Base-by-base conservation (phyloP, 129 eudicot genomes). In the Calendula officinalis region DNA sequence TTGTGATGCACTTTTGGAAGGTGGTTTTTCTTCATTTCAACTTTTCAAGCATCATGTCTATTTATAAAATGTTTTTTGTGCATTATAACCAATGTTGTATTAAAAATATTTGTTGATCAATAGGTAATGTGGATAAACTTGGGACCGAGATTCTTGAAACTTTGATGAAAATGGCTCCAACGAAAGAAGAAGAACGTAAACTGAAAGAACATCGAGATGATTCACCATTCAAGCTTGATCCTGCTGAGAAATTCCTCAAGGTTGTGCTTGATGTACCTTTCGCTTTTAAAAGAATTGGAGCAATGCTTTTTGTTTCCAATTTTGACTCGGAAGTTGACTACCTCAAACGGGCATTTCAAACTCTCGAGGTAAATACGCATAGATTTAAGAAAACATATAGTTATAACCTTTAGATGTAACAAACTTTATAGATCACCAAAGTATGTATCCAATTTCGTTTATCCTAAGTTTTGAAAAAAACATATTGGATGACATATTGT, bases 141-240 rank as follows among this genome's bases (percentile, higher is more conserved):
- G 89, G 95, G n/a, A 77, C 90, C 4, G 99, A 94, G 66, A 88
- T 88, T 69, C 97, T 94, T 60, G 99, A 94, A 74, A 86, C 88
- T 74, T 78, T 94, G 50, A 56, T 82, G 66, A 94, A 89, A 67
- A 89, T 89, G 99, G 94, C 95, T 53, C 99, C 95, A 27, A 79
- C 95, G 0, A 86, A 94, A 60, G 99, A 94, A 54, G 99, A 94
- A 70, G 99, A 94, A 48, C 81, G 84, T 13, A 94, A 81, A 68
- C 80, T 94, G 8, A 89, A 73, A 62, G 99, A 86, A 41, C 70
- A 88, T 74, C 77, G 74, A 61, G 97, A 86, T 43, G 90, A 79
- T 63, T 88, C 90, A 22, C 94, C 88, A 36, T 40, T 71, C 56
- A 89, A 94, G 82, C 95, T 94, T 52, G 90, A 94, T 63, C 86